Percentiles rank a stretch among this genome's conserved stretches.
phyloP scores from a whole-genome alignment of 441 rosid genomes.

The Biscutella laevigata region DNA sequence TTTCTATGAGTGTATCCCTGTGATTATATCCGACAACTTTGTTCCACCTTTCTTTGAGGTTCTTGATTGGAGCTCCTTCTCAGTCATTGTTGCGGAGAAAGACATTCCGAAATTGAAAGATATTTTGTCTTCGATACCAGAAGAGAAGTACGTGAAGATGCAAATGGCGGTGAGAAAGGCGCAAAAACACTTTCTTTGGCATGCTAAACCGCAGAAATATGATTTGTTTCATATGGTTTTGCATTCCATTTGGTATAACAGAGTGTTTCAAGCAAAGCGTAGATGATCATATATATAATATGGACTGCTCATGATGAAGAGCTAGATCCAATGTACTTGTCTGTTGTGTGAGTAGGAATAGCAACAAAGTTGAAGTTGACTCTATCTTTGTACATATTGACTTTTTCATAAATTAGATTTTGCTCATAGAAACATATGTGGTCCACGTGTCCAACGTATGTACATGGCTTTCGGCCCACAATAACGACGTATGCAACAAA shows the following conservation, averaged over 20 bases:
- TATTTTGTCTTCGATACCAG: slow-evolving; percentile 49
- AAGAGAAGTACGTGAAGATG: slow-evolving; percentile 52
- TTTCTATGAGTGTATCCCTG: slow-evolving; percentile 83
- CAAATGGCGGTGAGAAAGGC: slow-evolving; percentile 65
- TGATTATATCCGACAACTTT: slow-evolving; percentile 74
- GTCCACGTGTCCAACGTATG: too few species aligned
- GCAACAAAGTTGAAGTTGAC: neutral
- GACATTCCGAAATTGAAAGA: slow-evolving; percentile 66
- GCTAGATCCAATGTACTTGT: neutral
- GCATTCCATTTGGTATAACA: slow-evolving; percentile 82
- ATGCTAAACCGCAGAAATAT: slow-evolving; percentile 62
- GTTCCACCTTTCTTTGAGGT: slow-evolving; percentile 84
- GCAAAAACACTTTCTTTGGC: slow-evolving; percentile 83
- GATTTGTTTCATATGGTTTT: slow-evolving; percentile 88
- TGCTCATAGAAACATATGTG: too few species aligned
- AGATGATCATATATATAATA: slow-evolving; percentile 22
- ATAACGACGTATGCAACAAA: neutral
- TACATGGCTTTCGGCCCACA: neutral
- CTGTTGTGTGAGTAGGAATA: neutral
- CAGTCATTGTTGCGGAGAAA: slow-evolving; percentile 65
- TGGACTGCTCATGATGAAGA: neutral
- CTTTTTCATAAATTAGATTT: too few species aligned
- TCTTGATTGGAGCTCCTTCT: slow-evolving; percentile 65
- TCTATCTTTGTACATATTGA: slow-evolving; percentile 9
- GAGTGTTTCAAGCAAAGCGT: slow-evolving; percentile 68